Base-by-base conservation (phyloP, 352 stramenopile species). In the Globisporangium iwayamae region DNA sequence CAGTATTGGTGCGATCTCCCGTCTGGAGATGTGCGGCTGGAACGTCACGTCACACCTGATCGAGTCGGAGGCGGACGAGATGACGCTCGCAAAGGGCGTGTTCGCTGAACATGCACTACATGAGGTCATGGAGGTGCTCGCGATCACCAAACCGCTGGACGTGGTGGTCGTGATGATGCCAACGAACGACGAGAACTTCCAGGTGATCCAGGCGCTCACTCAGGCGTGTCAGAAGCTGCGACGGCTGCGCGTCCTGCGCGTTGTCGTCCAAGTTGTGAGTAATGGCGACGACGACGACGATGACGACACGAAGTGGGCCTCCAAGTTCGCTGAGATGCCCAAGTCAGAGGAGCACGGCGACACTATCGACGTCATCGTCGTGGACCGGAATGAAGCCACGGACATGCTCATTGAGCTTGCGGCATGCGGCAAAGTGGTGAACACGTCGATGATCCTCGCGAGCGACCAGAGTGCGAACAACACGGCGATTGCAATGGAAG, bases 331-430 rank as follows among this genome's bases (percentile, higher is more conserved):
- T 14, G 76, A 83, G 32, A 84, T 87, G 78, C 75, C 78, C 14
- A 61, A 67, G 41, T 78, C 72, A 8, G 78, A 87, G 61, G 72
- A 81, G 60, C 71, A 81, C 48, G 78, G 78, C 22, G 80, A 89
- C 64, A 78, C 78, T 41, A 89, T 89, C 53, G 80, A 89, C 50
- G 80, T 89, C 9, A 53, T 89, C 0, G 74, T 87, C 30, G 76
- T 89, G 20, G 76, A 89, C 55, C 78, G 72, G 8, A 71, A 80
- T 18, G 78, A 89, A 55, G 80, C 80, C 46, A 85, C 78, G 0
- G 78, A 89, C 63, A 86, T 89, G 76, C 70, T 89, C 13, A 81
- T 89, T 32, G 80, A 89, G 55, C 71, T 89, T 9, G 80, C 80
- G 7, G 78, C 78, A 16, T 78, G 72, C 36, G 80, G 80, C 16